Evolutionary conservation across 2,329 filamentous ascomycete genomes (phyloP), one percentile per base, ranked within the genome.

Genomic region (Neofusicoccum laricinum): DNA sequence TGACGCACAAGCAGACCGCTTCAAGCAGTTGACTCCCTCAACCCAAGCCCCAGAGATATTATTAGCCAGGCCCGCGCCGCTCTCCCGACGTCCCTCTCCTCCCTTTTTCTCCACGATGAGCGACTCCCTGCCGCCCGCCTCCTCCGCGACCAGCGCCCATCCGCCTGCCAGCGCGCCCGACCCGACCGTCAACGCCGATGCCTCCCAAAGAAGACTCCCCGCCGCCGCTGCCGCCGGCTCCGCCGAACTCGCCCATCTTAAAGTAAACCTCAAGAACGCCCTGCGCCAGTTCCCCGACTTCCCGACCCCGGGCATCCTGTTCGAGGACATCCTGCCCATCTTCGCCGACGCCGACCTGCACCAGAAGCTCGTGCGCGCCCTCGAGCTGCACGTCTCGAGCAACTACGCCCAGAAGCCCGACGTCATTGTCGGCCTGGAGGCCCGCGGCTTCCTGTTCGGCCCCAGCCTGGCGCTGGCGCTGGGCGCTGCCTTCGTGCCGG

Each of bases 241-340:
- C 77, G 65, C 77, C 77, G 82, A 87, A 86, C 82, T 85, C 80
- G 71, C 82, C 81, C 76, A 79, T 85, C 86, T 88, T 85, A 85
- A 86, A 78, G 80, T 85, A 81, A 90, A 77, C 80, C 85, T 93
- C 84, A 84, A 88, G 75, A 79, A 81, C 70, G 86, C 90, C 66
- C 86, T 98, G 71, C 91, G 91, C 79, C 89, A 93, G 78, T 96
- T 92, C 81, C 87, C 88, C 73, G 92, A 98, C 84, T 98, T 97
- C 82, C 94, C 94, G 66, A 89, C 90, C 69, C 88, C 90, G 50
- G 94, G 95, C 77, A 94, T 99, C 75, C 85, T 96, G 73, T 99
- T 99, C 80, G 92, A 97, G 82, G 95, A 99, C 77, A 98, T 99
- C 80, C 89, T 99, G 79, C 95, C 95, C 67, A 89, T 98, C 75